Evolutionary conservation across 2,329 filamentous ascomycete species (phyloP), one percentile per base, ranked within the genome.

Genomic region (Alternaria metachromatica): DNA sequence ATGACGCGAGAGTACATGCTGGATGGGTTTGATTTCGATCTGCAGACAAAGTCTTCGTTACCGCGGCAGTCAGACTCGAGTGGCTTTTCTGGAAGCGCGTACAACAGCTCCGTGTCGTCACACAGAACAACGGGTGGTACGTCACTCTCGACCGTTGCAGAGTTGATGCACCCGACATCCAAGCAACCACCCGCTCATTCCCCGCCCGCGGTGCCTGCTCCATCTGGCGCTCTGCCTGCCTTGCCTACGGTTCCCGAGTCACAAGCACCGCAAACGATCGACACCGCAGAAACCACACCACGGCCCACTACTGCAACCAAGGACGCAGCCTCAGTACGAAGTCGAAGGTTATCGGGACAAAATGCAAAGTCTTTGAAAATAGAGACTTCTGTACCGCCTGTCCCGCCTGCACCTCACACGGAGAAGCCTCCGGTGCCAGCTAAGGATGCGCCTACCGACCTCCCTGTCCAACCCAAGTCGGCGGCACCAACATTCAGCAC

Each of bases 331-430:
- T 77, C 89, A 44, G 92, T 96, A 55, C 87, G 92, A 57, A 92
- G 87, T 71, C 87, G 94, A 64, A 88, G 94, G 65, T 82, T 97
- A 30, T 97, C 94, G 4, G 92, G 91, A 8, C 90, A 93, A 71
- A 93, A 92, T 72, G 83, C 87, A 13, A 94, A 92, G 77, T 92
- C 94, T 73, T 84, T 98, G 55, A 97, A 94, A 81, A 97, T 98
- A 60, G 93, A 97, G 79, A 97, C 94, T 11, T 82, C 80, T 11
- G 68, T 80, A 53, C 81, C 77, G 55, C 79, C 79, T 11, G 73
- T 78, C 26, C 69, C 71, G 51, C 66, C 75, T 26, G 76, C 70
- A 20, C 76, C 77, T 30, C 73, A 79, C 48, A 79, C 77, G 20
- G 77, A 80, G 63, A 78, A 78, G 65, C 74, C 74, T 54, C 63